Conservation (phyloP, 352 stramenopile genomes). For the Phytopythium montanum region DNA sequence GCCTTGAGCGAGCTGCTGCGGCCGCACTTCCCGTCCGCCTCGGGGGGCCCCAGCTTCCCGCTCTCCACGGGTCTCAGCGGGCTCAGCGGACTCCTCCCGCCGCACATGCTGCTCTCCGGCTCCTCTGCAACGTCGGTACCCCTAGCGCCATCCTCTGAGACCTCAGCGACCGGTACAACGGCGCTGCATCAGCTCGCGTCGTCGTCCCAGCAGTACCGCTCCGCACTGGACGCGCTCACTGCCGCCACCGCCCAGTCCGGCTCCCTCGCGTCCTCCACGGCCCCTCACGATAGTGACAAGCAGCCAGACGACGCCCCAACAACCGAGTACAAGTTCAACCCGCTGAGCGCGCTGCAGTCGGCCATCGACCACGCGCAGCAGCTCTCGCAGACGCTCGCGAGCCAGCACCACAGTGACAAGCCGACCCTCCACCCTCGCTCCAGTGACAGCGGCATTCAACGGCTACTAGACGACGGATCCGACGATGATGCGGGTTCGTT, state of each 20-base stretch:
- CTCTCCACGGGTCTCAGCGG: slow-evolving; percentile 3
- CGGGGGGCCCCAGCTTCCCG: slow-evolving; percentile 21
- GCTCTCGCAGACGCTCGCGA: slow-evolving; percentile 10
- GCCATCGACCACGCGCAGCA: slow-evolving; percentile 43
- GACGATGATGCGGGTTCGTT: neutral
- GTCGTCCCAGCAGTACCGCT: slow-evolving; percentile 44
- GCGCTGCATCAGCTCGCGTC: slow-evolving; percentile 57
- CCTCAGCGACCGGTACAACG: neutral
- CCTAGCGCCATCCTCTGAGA: neutral
- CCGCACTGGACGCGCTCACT: slow-evolving; percentile 15
- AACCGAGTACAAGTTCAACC: slow-evolving; percentile 45
- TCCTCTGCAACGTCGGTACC: slow-evolving; percentile 13
- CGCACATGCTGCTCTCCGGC: neutral
- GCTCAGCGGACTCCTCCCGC: neutral
- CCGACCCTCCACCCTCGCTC: neutral
- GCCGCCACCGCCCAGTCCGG: too few species aligned
- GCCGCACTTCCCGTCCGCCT: slow-evolving; percentile 32
- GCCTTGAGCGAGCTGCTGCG: slow-evolving; percentile 46
- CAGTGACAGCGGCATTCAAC: neutral
- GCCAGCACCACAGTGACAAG: neutral
- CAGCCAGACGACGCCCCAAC: neutral
- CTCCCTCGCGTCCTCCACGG: neutral
- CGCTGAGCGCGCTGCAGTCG: slow-evolving; percentile 56
- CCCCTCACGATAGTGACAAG: neutral
- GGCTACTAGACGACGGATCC: slow-evolving; percentile 1